phyloP scores from a whole-genome alignment of 352 stramenopile genomes.

The Phytopythium ostracodes region DNA sequence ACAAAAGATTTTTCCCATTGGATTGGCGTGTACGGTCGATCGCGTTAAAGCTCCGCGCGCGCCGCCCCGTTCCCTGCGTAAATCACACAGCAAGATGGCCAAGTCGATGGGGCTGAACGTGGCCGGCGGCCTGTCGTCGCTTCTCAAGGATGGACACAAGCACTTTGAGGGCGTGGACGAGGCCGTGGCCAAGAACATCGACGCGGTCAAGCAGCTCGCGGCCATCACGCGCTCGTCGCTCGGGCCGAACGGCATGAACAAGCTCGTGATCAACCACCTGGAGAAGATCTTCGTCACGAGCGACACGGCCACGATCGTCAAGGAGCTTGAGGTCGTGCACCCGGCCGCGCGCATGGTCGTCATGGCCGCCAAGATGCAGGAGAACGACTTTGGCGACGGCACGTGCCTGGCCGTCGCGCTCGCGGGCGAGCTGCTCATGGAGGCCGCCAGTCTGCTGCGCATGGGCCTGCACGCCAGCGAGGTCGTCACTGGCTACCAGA shows the following conservation, averaged over 20 bases:
- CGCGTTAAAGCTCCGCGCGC: too few relatives aligned
- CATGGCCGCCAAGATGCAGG: slow-evolving; percentile 98
- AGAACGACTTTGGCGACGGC: slow-evolving; percentile 95
- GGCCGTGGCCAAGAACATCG: slow-evolving; percentile 98
- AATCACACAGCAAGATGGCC: slow-evolving; percentile 65
- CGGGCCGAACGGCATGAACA: slow-evolving; percentile 99
- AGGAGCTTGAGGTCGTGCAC: slow-evolving; percentile 98
- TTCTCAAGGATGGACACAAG: slow-evolving; percentile 99
- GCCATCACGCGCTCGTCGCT: slow-evolving; percentile 97
- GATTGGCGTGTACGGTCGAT: background rate
- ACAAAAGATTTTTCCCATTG: slow-evolving; percentile 5
- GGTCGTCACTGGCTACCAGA: slow-evolving; percentile 97
- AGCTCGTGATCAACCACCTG: slow-evolving; percentile 99
- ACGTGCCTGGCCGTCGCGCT: slow-evolving; percentile 98
- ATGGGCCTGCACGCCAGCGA: slow-evolving; percentile 98
- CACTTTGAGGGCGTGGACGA: slow-evolving; percentile 94
- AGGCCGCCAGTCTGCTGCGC: slow-evolving; percentile 95
- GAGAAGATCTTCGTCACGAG: slow-evolving; percentile 99
- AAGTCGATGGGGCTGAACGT: slow-evolving; percentile 96
- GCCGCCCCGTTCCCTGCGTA: too few relatives aligned
- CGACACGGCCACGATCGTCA: slow-evolving; percentile 99
- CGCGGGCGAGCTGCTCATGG: slow-evolving; percentile 95
- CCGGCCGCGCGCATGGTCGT: slow-evolving; percentile 98
- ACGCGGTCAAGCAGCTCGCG: slow-evolving; percentile 97
- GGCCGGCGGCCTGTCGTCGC: slow-evolving; percentile 93